These are phyloP conservation scores for Limonium bicolor DNA, from an alignment of 148 eudicot genomes.

Conservation along the genomic window DNA sequence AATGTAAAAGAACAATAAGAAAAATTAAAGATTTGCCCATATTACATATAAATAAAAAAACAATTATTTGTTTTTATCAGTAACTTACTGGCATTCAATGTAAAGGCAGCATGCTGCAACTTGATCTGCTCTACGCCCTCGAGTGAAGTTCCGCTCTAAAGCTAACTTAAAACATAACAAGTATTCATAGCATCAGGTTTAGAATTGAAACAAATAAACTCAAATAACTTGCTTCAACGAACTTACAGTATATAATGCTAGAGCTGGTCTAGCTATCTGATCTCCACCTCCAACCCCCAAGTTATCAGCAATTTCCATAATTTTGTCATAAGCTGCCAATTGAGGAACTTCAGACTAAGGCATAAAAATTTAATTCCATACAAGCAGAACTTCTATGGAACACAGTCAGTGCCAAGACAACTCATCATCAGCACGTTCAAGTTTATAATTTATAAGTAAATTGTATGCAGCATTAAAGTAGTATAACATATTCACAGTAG, in stretches of 20 bases:
- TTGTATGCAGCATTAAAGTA: too few species aligned
- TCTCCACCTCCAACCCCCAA: conserved; percentile 53
- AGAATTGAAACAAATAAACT: neutral
- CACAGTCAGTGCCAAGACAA: too few species aligned
- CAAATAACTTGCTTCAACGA: too few species aligned
- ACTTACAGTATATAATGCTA: conserved; percentile 40
- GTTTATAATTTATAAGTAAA: too few species aligned
- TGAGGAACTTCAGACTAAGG: conserved; percentile 2
- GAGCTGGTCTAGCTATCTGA: conserved; percentile 34
- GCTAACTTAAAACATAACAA: conserved; percentile 38
- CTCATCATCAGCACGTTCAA: too few species aligned
- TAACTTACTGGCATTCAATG: conserved; percentile 60
- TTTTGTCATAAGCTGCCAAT: conserved; percentile 34
- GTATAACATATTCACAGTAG: too few species aligned
- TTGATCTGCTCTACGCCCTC: conserved; percentile 62
- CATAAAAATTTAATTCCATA: neutral
- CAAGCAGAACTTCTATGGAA: too few species aligned
- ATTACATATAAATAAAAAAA: too few species aligned
- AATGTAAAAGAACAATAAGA: too few species aligned
- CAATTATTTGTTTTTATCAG: neutral
- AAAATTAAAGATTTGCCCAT: too few species aligned
- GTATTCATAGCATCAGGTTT: conserved; percentile 3
- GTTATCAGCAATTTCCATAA: conserved; percentile 19
- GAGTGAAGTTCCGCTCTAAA: conserved; percentile 45
- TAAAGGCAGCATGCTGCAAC: conserved; percentile 78